Percentiles rank a stretch among this genome's conserved stretches.
These are phyloP conservation scores for Phytophthora cactorum DNA, from an alignment of 352 stramenopile genomes.

Conservation along the genomic window DNA sequence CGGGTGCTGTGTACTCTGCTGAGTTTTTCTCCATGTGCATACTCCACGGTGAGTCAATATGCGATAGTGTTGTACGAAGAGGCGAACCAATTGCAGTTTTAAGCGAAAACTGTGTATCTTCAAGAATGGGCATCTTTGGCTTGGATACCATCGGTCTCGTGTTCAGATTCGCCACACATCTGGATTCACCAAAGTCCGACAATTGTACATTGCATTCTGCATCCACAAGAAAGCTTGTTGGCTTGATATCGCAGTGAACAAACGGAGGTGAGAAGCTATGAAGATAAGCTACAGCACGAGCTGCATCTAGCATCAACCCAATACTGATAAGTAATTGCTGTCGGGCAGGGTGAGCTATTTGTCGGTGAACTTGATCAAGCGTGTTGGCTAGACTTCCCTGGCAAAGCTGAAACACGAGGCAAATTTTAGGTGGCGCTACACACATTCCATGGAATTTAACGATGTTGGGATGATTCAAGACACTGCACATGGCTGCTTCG, in stretches of 20 bases:
- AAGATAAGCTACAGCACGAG: constrained; percentile 54
- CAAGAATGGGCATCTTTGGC: constrained; percentile 5
- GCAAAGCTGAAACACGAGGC: constrained; percentile 50
- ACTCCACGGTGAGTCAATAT: constrained; percentile 16
- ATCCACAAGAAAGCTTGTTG: constrained; percentile 55
- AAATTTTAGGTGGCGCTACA: constrained; percentile 49
- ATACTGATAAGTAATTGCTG: constrained; percentile 48
- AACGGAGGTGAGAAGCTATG: constrained; percentile 55
- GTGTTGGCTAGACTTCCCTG: constrained; percentile 34
- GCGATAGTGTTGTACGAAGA: constrained; percentile 10
- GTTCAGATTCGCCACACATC: constrained; percentile 21
- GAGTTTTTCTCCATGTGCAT: constrained; percentile 27
- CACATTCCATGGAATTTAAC: constrained; percentile 50
- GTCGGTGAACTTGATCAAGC: neutral
- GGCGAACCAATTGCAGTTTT: constrained; percentile 10
- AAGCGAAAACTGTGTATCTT: constrained; percentile 4
- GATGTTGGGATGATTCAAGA: constrained; percentile 50
- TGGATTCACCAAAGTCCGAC: constrained; percentile 47
- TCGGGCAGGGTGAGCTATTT: constrained; percentile 16
- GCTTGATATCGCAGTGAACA: constrained; percentile 54
- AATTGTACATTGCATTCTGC: constrained; percentile 40
- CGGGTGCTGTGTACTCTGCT: constrained; percentile 64
- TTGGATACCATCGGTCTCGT: neutral
- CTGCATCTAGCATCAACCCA: constrained; percentile 52
- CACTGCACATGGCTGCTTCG: constrained; percentile 44